Conservation (phyloP, 2,329 filamentous ascomycete genomes). For the Fusarium continuum region DNA sequence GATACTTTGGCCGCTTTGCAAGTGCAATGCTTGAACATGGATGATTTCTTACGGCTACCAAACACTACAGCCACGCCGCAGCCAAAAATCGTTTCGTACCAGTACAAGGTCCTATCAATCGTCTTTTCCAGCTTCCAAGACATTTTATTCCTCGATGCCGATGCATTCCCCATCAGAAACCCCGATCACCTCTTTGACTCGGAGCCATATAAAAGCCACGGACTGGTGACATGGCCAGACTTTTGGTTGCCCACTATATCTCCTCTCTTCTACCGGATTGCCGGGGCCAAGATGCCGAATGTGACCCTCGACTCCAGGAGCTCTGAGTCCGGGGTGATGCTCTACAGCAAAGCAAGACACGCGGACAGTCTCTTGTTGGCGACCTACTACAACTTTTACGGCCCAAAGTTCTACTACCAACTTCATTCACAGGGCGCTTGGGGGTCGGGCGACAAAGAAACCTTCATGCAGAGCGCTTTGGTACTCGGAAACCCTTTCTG, state of each 20-base stretch:
- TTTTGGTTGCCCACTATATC: constrained; percentile 42
- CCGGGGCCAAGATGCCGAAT: constrained; percentile 19
- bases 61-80: background rate
- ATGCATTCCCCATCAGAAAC: constrained; percentile 35
- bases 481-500: constrained; percentile 34
- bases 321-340: constrained; percentile 38
- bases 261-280: constrained; percentile 36
- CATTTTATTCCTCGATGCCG: constrained; percentile 36
- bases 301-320: constrained; percentile 30
- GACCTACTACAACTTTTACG: constrained; percentile 41
- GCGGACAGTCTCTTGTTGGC: constrained; percentile 38
- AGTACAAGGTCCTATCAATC: constrained; percentile 37
- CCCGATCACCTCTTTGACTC: constrained; percentile 30
- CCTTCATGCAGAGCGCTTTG: constrained; percentile 34
- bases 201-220: constrained; percentile 31
- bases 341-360: constrained; percentile 33
- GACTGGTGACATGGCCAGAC: constrained; percentile 40
- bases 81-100: constrained; percentile 27
- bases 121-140: constrained; percentile 40
- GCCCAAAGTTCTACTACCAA: constrained; percentile 34
- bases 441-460: constrained; percentile 41
- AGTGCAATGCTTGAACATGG: constrained; percentile 37
- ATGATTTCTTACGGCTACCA: constrained; percentile 28
- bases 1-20: background rate
- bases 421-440: constrained; percentile 42